phyloP scores from a whole-genome alignment of 139 green algal genomes.

The Chara braunii region DNA sequence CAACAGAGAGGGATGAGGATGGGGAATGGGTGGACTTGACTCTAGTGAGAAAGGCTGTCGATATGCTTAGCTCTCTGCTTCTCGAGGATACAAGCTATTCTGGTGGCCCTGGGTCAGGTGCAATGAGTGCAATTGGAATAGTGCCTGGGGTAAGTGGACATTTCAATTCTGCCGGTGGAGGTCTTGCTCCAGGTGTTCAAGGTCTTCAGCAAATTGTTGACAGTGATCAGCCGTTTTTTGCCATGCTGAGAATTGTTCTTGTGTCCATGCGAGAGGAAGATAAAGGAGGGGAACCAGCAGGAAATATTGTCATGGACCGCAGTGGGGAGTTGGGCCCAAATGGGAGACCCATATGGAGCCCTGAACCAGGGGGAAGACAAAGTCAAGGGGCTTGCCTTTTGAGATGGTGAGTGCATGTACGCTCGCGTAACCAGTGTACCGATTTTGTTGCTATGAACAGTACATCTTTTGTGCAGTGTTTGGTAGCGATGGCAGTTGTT shows the following conservation, averaged over 20 bases:
- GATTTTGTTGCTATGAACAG: no score
- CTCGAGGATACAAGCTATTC: not conserved
- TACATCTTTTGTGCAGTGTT: no score
- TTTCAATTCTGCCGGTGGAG: no score
- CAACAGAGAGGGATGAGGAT: conserved; percentile 15
- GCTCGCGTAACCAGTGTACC: no score
- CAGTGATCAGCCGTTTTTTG: conserved; percentile 25
- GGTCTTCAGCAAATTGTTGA: conserved; percentile 25
- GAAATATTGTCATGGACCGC: no score
- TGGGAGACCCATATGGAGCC: not conserved
- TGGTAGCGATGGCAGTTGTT: no score
- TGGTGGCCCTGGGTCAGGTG: not conserved
- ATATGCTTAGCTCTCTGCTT: conserved; percentile 26
- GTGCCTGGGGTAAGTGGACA: not conserved
- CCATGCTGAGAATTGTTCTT: conserved; percentile 23
- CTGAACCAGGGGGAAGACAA: not conserved
- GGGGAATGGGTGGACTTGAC: conserved; percentile 27
- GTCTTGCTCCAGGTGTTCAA: not conserved
- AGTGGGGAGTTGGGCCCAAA: not conserved
- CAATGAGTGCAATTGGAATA: not conserved
- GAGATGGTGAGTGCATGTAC: no score
- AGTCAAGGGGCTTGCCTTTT: no score
- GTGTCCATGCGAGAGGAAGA: conserved; percentile 23
- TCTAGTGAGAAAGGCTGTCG: conserved; percentile 19
- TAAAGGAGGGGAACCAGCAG: not conserved